A percentile compares a stretch with the other conserved stretches of the same genome.
phyloP scores from a whole-genome alignment of 2,329 filamentous ascomycete species.

The Venturia asperata region DNA sequence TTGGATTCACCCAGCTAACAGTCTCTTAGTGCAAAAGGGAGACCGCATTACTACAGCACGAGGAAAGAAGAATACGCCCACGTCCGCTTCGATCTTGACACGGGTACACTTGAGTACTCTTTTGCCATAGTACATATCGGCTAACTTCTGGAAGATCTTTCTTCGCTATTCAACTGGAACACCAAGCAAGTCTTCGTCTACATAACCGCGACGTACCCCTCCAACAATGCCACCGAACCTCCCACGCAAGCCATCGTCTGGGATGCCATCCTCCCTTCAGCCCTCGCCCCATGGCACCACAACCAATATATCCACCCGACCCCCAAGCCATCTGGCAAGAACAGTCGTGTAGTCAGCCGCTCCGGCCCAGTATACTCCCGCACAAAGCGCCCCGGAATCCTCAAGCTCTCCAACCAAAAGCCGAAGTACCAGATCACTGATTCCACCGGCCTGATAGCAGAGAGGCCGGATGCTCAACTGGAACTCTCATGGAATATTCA shows the following conservation, averaged over 20 bases:
- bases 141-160: slow-evolving; percentile 55
- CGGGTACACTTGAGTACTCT: slow-evolving; percentile 41
- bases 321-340: slow-evolving; percentile 52
- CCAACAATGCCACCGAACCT: slow-evolving; percentile 36
- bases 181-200: slow-evolving; percentile 98
- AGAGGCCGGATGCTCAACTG: slow-evolving; percentile 65
- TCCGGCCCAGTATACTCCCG: slow-evolving; percentile 19
- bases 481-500: slow-evolving; percentile 93
- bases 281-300: slow-evolving; percentile 49
- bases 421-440: slow-evolving; percentile 98
- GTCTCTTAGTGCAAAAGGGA: slow-evolving; percentile 64
- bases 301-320: slow-evolving; percentile 49
- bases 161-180: slow-evolving; percentile 96
- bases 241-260: slow-evolving; percentile 73
- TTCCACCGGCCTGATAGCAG: slow-evolving; percentile 69
- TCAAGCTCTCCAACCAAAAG: slow-evolving; percentile 74
- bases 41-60: slow-evolving; percentile 89
- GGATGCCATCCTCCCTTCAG: slow-evolving; percentile 85
- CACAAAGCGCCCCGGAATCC: slow-evolving; percentile 52
- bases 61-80: slow-evolving; percentile 95
- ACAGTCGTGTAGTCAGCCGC: slow-evolving; percentile 39
- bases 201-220: slow-evolving; percentile 69
- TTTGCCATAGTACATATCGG: neutral
- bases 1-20: neutral
- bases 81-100: slow-evolving; percentile 86